Conservation (phyloP, 2,329 filamentous ascomycete genomes). For the Diplodia sapinea region DNA sequence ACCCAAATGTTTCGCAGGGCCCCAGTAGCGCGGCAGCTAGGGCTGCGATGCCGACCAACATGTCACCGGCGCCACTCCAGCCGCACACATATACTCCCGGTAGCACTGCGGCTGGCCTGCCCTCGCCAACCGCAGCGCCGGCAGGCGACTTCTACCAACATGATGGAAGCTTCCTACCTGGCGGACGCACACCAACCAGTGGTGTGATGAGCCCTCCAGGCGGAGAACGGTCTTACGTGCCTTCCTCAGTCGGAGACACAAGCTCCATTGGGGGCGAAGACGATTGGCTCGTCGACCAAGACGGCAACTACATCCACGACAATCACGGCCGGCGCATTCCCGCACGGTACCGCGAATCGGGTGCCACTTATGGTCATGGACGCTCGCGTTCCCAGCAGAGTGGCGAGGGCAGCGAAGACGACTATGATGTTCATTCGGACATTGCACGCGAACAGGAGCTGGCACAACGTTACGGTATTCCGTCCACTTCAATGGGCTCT, state of each 20-base stretch:
- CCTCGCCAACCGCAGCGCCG: slow-evolving; percentile 37
- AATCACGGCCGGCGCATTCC: slow-evolving; percentile 45
- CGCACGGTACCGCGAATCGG: slow-evolving; percentile 32
- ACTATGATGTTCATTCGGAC: slow-evolving; percentile 61
- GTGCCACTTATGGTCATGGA: slow-evolving; percentile 13
- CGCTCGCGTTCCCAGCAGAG: slow-evolving; percentile 23
- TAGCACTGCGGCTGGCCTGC: slow-evolving; percentile 22
- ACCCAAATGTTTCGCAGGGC: slow-evolving; percentile 38
- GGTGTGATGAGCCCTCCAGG: slow-evolving; percentile 17
- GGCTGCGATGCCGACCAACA: slow-evolving; percentile 6
- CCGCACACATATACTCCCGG: slow-evolving; percentile 25
- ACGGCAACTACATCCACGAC: slow-evolving; percentile 47
- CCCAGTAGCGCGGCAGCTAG: background rate
- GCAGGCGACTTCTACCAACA: slow-evolving; percentile 47
- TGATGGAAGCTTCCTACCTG: slow-evolving; percentile 46
- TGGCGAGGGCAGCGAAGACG: slow-evolving; percentile 46
- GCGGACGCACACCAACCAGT: slow-evolving; percentile 23
- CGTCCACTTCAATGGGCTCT: slow-evolving; percentile 33
- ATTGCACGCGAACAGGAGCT: slow-evolving; percentile 56
- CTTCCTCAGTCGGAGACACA: slow-evolving; percentile 41
- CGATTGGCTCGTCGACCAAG: slow-evolving; percentile 46
- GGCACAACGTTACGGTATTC: slow-evolving; percentile 52
- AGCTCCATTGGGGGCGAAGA: slow-evolving; percentile 45
- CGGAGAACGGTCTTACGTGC: slow-evolving; percentile 45
- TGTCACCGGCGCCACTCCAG: slow-evolving; percentile 29